These are phyloP conservation scores for Leishmania major DNA, from an alignment of 208 protist species.

Conservation along the genomic window DNA sequence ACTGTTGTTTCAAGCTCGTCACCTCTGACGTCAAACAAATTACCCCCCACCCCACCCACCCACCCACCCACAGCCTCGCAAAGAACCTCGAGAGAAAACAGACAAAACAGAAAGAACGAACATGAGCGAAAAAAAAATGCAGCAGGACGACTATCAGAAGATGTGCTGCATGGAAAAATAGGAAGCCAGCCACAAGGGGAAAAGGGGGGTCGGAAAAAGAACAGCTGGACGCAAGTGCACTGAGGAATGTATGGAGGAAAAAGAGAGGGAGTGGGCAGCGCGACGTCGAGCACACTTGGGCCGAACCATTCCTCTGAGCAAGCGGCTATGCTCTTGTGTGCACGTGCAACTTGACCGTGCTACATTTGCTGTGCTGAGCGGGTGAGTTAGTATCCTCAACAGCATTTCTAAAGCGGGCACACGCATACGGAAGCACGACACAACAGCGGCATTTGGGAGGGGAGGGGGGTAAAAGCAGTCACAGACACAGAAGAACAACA, in stretches of 20 bases:
- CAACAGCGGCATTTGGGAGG: not conserved
- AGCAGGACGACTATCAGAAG: not conserved
- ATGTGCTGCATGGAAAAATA: not conserved
- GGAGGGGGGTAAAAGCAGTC: not conserved
- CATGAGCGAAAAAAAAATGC: not conserved
- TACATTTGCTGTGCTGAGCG: not conserved
- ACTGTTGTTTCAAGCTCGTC: not conserved
- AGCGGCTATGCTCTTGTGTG: not conserved
- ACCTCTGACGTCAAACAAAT: not conserved
- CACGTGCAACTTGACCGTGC: not conserved
- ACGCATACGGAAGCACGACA: not conserved
- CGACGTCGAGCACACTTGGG: not conserved
- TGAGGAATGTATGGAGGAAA: not conserved
- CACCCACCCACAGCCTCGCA: not conserved
- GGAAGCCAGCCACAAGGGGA: not conserved
- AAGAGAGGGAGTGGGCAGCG: not conserved
- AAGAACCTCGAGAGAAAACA: not conserved
- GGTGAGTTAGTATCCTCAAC: too few relatives aligned
- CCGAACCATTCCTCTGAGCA: not conserved
- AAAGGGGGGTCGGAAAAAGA: not conserved
- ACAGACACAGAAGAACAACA: not conserved
- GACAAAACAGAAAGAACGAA: not conserved
- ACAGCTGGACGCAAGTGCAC: not conserved
- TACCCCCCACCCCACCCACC: not conserved
- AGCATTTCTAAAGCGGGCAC: not conserved